These are phyloP conservation scores for Crepidotus variabilis DNA, from an alignment of 768 basidiomycete genomes.

Conservation along the genomic window DNA sequence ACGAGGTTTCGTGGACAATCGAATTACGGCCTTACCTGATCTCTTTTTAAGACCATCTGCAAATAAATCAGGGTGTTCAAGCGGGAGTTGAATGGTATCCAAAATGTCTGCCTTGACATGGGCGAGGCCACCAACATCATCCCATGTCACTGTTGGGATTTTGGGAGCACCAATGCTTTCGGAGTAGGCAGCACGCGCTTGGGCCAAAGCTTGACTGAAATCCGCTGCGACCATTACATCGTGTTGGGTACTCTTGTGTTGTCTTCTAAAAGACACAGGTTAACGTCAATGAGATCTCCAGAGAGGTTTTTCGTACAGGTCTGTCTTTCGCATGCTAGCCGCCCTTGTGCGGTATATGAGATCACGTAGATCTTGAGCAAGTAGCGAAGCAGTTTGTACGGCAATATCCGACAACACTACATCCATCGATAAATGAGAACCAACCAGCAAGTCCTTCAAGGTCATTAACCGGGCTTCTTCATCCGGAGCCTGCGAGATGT, in stretches of 20 bases:
- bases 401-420: slow-evolving; percentile 72
- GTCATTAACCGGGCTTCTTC: slow-evolving; percentile 72
- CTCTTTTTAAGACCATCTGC: slow-evolving; percentile 90
- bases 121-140: slow-evolving; percentile 92
- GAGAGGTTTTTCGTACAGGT: slow-evolving; percentile 27
- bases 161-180: slow-evolving; percentile 96
- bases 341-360: slow-evolving; percentile 59
- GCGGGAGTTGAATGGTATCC: slow-evolving; percentile 91
- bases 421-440: slow-evolving; percentile 59
- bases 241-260: slow-evolving; percentile 30
- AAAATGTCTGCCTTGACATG: slow-evolving; percentile 88
- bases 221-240: slow-evolving; percentile 51
- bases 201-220: slow-evolving; percentile 67
- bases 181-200: slow-evolving; percentile 75
- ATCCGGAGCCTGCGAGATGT: slow-evolving; percentile 60
- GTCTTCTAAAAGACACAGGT: slow-evolving; percentile 16
- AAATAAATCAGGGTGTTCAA: slow-evolving; percentile 89
- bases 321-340: slow-evolving; percentile 34
- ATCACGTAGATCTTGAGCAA: slow-evolving; percentile 75
- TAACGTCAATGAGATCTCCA: not conserved
- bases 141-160: slow-evolving; percentile 94
- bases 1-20: not conserved
- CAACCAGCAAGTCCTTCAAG: slow-evolving; percentile 41
- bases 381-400: slow-evolving; percentile 86
- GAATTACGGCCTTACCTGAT: slow-evolving; percentile 57